Evolutionary conservation across 139 green algal genomes (phyloP).

Genomic region (Closterium sp.): DNA sequence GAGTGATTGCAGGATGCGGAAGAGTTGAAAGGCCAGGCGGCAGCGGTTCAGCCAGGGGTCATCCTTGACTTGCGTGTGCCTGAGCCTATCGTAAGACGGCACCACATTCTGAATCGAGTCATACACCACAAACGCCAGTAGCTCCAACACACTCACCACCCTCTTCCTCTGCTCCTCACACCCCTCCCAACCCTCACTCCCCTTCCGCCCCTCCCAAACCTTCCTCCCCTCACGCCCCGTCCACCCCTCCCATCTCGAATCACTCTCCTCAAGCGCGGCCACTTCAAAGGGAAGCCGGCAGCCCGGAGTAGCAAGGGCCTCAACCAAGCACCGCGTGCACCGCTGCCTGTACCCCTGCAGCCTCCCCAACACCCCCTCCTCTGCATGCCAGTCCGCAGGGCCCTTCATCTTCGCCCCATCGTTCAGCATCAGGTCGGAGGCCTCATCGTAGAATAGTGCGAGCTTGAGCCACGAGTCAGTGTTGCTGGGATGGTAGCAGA

Average conservation of each 20-base stretch:
- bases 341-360: neutral
- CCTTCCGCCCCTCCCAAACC: neutral
- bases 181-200: neutral
- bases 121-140: slow-evolving; percentile 40
- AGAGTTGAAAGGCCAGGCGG: slow-evolving; percentile 30
- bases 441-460: slow-evolving; percentile 33
- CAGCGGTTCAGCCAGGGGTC: slow-evolving; percentile 16
- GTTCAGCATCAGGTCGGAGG: slow-evolving; percentile 38
- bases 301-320: neutral
- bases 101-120: slow-evolving; percentile 47
- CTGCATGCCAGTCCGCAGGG: slow-evolving; percentile 14
- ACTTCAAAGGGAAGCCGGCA: neutral
- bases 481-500: slow-evolving; percentile 35
- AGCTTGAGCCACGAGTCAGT: slow-evolving; percentile 29
- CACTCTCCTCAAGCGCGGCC: neutral
- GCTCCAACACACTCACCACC: slow-evolving; percentile 26
- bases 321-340: neutral
- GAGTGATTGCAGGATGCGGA: neutral
- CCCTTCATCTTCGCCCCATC: slow-evolving; percentile 33
- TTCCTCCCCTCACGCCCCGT: neutral
- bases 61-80: slow-evolving; percentile 9
- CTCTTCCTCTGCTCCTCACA: neutral
- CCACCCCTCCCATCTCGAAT: neutral
- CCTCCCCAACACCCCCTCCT: neutral
- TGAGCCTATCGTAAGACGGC: slow-evolving; percentile 37